Evolutionary conservation across 768 basidiomycete species (phyloP).

Genomic region (Gloeostereum incarnatum): DNA sequence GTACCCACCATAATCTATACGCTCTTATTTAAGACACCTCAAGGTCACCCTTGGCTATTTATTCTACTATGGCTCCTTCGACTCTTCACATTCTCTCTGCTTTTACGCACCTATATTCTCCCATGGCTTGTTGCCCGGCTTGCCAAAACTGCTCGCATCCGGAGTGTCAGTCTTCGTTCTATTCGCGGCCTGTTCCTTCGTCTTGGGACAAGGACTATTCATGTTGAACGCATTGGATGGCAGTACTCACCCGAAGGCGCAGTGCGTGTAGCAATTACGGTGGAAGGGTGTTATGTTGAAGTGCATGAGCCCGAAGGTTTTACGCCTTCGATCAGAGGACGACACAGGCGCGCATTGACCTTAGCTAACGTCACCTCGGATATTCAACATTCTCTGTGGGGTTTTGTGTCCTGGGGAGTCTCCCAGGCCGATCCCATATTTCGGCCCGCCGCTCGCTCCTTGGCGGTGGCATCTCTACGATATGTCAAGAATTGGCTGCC

Average conservation of each 20-base stretch:
- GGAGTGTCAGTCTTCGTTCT: constrained; percentile 69
- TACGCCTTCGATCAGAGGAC: constrained; percentile 15
- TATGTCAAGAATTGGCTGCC: constrained; percentile 58
- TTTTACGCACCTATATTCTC: constrained; percentile 57
- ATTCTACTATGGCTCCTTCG: constrained; percentile 41
- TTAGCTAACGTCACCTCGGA: constrained; percentile 35
- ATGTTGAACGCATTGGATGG: constrained; percentile 66
- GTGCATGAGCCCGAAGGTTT: constrained; percentile 23
- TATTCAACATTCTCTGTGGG: constrained; percentile 28
- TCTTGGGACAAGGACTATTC: constrained; percentile 41
- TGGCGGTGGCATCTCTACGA: constrained; percentile 45
- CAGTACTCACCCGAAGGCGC: constrained; percentile 37
- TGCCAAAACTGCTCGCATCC: constrained; percentile 57
- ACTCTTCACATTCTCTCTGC: constrained; percentile 41
- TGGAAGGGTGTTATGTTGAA: constrained; percentile 53
- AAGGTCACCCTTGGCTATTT: constrained; percentile 24
- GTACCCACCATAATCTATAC: no score
- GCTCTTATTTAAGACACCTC: constrained; percentile 7
- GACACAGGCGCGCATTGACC: constrained; percentile 34
- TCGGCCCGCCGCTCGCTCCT: constrained; percentile 50
- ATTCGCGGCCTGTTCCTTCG: constrained; percentile 69
- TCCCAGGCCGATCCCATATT: constrained; percentile 45
- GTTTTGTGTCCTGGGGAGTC: constrained; percentile 29
- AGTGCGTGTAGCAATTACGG: constrained; percentile 50
- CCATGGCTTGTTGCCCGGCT: constrained; percentile 54